Evolutionary conservation across 2,329 filamentous ascomycete species (phyloP).

Genomic region (Teratosphaeria zuluensis): DNA sequence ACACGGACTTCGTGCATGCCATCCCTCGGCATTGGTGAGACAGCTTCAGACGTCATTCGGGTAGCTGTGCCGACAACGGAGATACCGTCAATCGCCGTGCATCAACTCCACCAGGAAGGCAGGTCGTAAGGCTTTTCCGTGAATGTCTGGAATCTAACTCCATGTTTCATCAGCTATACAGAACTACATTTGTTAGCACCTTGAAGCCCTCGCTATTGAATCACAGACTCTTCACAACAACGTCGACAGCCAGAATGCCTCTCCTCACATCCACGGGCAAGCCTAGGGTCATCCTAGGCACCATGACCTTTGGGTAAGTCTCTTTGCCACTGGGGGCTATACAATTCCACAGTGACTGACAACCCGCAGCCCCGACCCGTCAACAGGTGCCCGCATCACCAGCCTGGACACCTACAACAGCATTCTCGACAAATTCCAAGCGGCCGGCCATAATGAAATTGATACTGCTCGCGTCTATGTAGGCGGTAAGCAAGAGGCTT

Average conservation of each 20-base stretch:
- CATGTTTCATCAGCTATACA: not conserved
- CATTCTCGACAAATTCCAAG: conserved; percentile 64
- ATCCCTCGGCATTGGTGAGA: not conserved
- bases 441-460: conserved; percentile 71
- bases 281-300: conserved; percentile 58
- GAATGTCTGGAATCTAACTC: not conserved
- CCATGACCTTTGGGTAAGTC: conserved; percentile 47
- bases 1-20: not conserved
- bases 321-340: conserved; percentile 3
- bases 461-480: conserved; percentile 75
- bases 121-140: not conserved
- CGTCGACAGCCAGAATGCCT: conserved; percentile 27
- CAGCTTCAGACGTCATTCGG: not conserved
- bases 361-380: conserved; percentile 42
- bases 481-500: conserved; percentile 65
- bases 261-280: conserved; percentile 39
- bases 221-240: conserved; percentile 4
- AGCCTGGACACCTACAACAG: conserved; percentile 59
- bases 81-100: not conserved
- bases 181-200: not conserved
- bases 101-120: not conserved
- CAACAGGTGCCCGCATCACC: conserved; percentile 62
- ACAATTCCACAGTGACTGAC: not conserved
- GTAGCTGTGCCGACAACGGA: not conserved
- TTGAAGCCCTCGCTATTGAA: not conserved